A percentile compares a stretch with the other conserved stretches of the same genome.
phyloP scores from a whole-genome alignment of 2,329 filamentous ascomycete species.

The Aspergillus luchuensis region DNA sequence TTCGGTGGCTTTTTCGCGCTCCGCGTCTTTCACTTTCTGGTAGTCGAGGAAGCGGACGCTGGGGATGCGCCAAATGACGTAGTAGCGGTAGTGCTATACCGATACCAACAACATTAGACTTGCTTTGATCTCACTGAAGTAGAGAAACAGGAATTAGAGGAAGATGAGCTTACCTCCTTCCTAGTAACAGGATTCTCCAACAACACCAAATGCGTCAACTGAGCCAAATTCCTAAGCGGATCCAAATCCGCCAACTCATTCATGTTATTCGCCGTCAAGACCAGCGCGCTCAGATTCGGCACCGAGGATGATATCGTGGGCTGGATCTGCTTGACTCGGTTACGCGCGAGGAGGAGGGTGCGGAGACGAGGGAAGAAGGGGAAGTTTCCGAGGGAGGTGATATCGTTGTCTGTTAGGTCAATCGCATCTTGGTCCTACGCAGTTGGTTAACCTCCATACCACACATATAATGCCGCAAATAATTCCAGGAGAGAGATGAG shows the following conservation, averaged over 20 bases:
- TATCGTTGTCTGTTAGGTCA: conserved; percentile 98
- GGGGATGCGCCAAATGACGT: conserved; percentile 85
- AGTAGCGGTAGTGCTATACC: conserved; percentile 81
- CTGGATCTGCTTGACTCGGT: conserved; percentile 83
- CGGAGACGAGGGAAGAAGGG: conserved; percentile 85
- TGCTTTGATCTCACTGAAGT: too few species aligned
- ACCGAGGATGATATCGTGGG: conserved; percentile 71
- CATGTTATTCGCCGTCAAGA: conserved; percentile 81
- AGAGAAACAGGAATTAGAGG: neutral
- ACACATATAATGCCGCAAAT: too few species aligned
- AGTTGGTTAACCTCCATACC: neutral
- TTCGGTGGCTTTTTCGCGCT: conserved; percentile 73
- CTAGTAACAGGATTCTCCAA: conserved; percentile 86
- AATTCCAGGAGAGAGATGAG: neutral
- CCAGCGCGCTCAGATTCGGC: conserved; percentile 78
- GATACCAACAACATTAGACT: neutral
- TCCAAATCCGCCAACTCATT: conserved; percentile 85
- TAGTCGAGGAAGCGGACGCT: conserved; percentile 89
- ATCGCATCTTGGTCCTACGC: conserved; percentile 87
- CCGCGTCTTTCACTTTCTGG: conserved; percentile 82
- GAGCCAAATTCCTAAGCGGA: conserved; percentile 67
- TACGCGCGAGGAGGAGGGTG: conserved; percentile 85
- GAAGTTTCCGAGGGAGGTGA: conserved; percentile 86
- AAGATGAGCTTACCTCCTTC: conserved; percentile 71
- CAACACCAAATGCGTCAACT: conserved; percentile 77